Evolutionary conservation across 768 basidiomycete species (phyloP).

Genomic region (button mushroom (Agaricus bisporus)): DNA sequence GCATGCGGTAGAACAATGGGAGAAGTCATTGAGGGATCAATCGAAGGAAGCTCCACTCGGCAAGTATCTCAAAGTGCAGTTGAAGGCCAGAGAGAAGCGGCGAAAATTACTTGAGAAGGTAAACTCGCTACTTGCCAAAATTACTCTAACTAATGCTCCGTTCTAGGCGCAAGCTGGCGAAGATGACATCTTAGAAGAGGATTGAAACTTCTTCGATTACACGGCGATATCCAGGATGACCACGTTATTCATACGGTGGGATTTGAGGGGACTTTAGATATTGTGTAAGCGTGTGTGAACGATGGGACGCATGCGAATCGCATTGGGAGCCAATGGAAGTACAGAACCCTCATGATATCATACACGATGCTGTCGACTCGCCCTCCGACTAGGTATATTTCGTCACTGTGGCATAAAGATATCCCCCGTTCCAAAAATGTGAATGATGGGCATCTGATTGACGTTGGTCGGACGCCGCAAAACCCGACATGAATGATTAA

Average conservation of each 20-base stretch:
- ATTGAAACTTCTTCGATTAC: conserved; percentile 10
- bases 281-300: no score
- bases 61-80: conserved; percentile 75
- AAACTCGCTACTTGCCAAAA: conserved; percentile 8
- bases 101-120: conserved; percentile 73
- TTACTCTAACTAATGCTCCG: background rate
- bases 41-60: conserved; percentile 72
- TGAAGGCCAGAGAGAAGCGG: conserved; percentile 74
- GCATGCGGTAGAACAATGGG: conserved; percentile 69
- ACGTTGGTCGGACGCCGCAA: no score
- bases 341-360: no score
- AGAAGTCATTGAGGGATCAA: conserved; percentile 47
- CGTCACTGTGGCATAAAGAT: no score
- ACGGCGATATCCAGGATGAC: background rate
- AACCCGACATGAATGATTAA: background rate
- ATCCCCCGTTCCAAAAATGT: no score
- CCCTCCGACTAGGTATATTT: no score
- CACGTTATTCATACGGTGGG: no score
- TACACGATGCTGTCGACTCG: no score
- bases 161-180: conserved; percentile 64
- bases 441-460: no score
- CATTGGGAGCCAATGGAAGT: no score
- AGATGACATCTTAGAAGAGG: conserved; percentile 59
- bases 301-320: no score
- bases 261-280: no score